Evolutionary conservation across 148 eudicot species (phyloP).

Genomic region (Polygonum aviculare): DNA sequence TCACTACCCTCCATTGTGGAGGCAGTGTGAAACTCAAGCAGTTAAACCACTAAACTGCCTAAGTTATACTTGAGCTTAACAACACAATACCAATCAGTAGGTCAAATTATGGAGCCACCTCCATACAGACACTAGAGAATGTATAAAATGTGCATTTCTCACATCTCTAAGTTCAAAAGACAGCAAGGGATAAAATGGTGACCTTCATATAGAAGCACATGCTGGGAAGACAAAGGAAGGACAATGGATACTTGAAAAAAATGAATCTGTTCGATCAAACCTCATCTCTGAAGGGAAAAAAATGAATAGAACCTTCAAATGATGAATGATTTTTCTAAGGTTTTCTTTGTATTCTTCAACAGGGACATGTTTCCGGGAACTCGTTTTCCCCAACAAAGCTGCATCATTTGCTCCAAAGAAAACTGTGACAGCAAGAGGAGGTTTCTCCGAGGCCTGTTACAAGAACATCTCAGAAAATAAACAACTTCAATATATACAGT

Average conservation of each 20-base stretch:
- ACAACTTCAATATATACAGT: neutral
- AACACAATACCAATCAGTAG: neutral
- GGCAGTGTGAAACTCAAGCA: neutral
- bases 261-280: neutral
- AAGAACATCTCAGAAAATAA: neutral
- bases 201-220: neutral
- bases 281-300: constrained; percentile 1
- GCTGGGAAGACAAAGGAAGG: neutral
- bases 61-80: neutral
- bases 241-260: neutral
- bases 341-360: constrained; percentile 78
- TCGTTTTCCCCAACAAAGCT: constrained; percentile 59
- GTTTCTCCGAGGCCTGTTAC: constrained; percentile 36
- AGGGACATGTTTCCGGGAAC: constrained; percentile 79
- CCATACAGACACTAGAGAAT: neutral
- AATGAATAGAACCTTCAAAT: constrained; percentile 50
- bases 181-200: neutral
- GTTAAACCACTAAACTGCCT: neutral
- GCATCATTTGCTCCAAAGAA: constrained; percentile 99
- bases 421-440: constrained; percentile 64
- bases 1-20: neutral
- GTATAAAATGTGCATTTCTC: neutral
- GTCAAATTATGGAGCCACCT: neutral
- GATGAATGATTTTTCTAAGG: constrained; percentile 58
- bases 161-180: neutral